Base-by-base conservation (phyloP, 345 rosid genomes). In the Salix dunnii region DNA sequence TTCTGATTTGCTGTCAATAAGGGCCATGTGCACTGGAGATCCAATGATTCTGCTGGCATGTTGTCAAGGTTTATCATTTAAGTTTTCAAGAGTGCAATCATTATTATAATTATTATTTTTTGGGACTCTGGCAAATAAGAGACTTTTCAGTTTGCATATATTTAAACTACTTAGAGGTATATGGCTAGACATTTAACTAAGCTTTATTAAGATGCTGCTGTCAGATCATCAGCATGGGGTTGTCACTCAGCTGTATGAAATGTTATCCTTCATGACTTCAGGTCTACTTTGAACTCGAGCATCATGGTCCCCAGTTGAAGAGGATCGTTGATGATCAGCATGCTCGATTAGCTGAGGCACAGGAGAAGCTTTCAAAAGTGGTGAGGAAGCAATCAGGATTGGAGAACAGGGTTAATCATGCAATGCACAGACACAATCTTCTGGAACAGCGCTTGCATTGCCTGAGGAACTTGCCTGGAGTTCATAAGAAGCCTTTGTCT, bases 231-330 rank as follows among this genome's bases (percentile, higher is more conserved):
- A 21, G 66, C 61, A 21, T 31, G 74, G 58, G 82, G 70, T 67
- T 71, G 61, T 27, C 18, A 70, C 20, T 33, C 18, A 35, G 68
- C 46, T 48, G 33, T 63, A 51, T 35, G 64, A 81, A 6, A 53
- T 62, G 53, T 20, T 78, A 21, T 40, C 36, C 51, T 74, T 65
- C 5, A 40, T 23, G 43, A 70, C 62, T 77, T 31, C 66, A 96
- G 99, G 98, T 96, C 61, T 83, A 82, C 82, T 96, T 91, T 80
- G 95, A 91, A 90, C 85, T 92, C 78, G 88, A 93, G 86, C 93
- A 94, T 85, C 97, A 91, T 84, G 93, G 89, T 58, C 93, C 97
- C 68, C 97, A 90, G 77, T 77, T 91, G 80, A 92, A 90, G 87
- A 89, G 87, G 82, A 88, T 96, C 68, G 79, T 94, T 27, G 94